Percentiles rank a stretch among this genome's conserved stretches.
Evolutionary conservation across 2,329 filamentous ascomycete genomes (phyloP).

Genomic region (Rosellinia necatrix): DNA sequence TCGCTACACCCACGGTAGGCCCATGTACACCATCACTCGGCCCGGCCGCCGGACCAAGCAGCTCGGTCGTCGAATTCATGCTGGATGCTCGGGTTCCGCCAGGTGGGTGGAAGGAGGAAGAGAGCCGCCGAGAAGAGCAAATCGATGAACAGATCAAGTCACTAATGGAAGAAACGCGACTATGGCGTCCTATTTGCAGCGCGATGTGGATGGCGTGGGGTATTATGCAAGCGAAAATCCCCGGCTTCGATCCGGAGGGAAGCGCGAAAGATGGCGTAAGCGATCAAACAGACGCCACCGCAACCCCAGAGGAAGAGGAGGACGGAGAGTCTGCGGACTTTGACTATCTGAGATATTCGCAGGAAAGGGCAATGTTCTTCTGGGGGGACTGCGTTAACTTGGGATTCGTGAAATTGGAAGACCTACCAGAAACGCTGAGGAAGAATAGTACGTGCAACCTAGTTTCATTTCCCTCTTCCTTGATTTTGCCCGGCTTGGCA

Average conservation of each 20-base stretch:
- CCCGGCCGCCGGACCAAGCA: constrained; percentile 46
- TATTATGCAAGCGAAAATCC: constrained; percentile 89
- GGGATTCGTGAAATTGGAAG: constrained; percentile 74
- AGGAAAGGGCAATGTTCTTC: constrained; percentile 90
- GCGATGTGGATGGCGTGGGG: constrained; percentile 96
- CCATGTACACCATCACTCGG: constrained; percentile 45
- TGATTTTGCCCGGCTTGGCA: too few relatives aligned
- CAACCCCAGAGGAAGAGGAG: constrained; percentile 46
- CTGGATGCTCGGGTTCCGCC: constrained; percentile 72
- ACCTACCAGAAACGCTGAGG: constrained; percentile 72
- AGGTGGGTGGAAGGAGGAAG: constrained; percentile 62
- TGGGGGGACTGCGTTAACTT: constrained; percentile 86
- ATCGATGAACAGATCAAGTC: constrained; percentile 70
- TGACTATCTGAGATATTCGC: constrained; percentile 89
- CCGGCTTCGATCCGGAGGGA: constrained; percentile 65
- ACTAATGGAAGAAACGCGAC: constrained; percentile 75
- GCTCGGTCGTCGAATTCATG: constrained; percentile 73
- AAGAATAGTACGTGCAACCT: constrained; percentile 71
- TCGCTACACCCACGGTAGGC: constrained; percentile 45
- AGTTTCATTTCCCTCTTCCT: constrained; percentile 48
- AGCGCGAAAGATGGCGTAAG: constrained; percentile 35
- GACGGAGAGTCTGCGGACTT: constrained; percentile 69
- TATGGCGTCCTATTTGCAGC: constrained; percentile 88
- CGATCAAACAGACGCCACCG: constrained; percentile 13
- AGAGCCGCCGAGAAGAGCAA: constrained; percentile 65